phyloP scores from a whole-genome alignment of 768 basidiomycete species.

The Tulasnella sp. region DNA sequence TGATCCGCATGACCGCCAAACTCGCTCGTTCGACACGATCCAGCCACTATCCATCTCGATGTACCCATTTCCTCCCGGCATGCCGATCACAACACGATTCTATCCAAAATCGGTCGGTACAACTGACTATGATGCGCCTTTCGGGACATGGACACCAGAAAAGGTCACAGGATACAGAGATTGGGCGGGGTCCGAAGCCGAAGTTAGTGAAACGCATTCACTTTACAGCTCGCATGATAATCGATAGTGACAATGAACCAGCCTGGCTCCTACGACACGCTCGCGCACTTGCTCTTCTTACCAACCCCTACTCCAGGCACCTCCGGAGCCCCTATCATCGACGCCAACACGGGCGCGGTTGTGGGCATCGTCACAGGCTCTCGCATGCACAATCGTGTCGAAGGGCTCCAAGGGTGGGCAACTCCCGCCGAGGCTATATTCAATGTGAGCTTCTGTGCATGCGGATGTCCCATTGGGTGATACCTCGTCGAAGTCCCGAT shows the following conservation, averaged over 20 bases:
- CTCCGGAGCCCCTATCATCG: slow-evolving; percentile 60
- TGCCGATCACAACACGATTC: slow-evolving; percentile 43
- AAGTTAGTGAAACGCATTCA: slow-evolving; percentile 28
- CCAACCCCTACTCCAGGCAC: slow-evolving; percentile 52
- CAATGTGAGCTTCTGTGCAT: slow-evolving; percentile 36
- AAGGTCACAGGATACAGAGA: slow-evolving; percentile 49
- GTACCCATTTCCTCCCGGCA: slow-evolving; percentile 42
- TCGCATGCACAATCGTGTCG: slow-evolving; percentile 44
- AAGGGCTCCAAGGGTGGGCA: slow-evolving; percentile 51
- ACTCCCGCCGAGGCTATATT: slow-evolving; percentile 52
- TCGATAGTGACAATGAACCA: slow-evolving; percentile 21
- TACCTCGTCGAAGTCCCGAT: background rate
- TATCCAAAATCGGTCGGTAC: slow-evolving; percentile 36
- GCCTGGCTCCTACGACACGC: slow-evolving; percentile 60
- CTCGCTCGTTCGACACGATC: slow-evolving; percentile 23
- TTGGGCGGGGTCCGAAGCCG: slow-evolving; percentile 44
- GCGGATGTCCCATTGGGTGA: background rate
- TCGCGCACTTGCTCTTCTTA: slow-evolving; percentile 46
- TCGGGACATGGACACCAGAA: slow-evolving; percentile 36
- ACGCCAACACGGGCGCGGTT: slow-evolving; percentile 49
- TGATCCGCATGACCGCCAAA: slow-evolving; percentile 15
- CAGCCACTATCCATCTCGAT: slow-evolving; percentile 48
- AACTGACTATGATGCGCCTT: slow-evolving; percentile 37
- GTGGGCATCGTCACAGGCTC: slow-evolving; percentile 55
- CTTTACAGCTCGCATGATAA: background rate